Evolutionary conservation across 805 yeast genomes (phyloP).

Genomic region (Pichia kluyveri): DNA sequence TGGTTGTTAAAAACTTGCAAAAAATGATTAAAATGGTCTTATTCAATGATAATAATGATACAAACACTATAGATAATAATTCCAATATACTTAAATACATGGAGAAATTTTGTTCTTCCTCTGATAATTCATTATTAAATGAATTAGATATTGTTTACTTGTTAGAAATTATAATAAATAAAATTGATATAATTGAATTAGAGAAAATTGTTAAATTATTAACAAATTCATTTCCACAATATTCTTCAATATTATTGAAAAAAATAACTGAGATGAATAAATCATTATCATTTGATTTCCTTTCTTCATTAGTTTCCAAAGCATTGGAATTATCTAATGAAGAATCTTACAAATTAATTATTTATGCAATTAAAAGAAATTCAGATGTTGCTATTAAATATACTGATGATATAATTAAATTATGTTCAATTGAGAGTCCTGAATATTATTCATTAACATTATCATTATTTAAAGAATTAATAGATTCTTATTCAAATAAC

Average conservation of each 20-base stretch:
- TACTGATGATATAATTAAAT: constrained; percentile 25
- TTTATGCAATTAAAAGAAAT: constrained; percentile 42
- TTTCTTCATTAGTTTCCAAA: constrained; percentile 30
- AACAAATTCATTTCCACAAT: constrained; percentile 27
- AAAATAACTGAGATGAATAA: constrained; percentile 43
- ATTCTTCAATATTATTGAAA: constrained; percentile 35
- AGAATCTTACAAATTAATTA: constrained; percentile 35
- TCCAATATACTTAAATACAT: constrained; percentile 11
- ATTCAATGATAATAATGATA: constrained; percentile 18
- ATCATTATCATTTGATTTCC: constrained; percentile 43
- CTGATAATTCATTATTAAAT: constrained; percentile 7
- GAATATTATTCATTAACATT: not conserved
- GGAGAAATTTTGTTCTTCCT: constrained; percentile 14
- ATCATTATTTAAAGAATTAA: constrained; percentile 8
- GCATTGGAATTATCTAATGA: constrained; percentile 16
- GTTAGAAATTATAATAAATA: constrained; percentile 24
- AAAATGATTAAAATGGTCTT: constrained; percentile 8
- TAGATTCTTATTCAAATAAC: constrained; percentile 40
- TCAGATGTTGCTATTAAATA: constrained; percentile 47
- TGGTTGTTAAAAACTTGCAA: not conserved
- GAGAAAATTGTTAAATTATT: constrained; percentile 42
- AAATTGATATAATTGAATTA: constrained; percentile 30
- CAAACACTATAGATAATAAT: too few species aligned
- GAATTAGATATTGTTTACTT: constrained; percentile 19
- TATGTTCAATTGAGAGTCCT: not conserved